Evolutionary conservation across 1,139 yeast genomes (phyloP), one percentile per base, ranked within the genome.

Genomic region (Blastobotrys illinoisensis): DNA sequence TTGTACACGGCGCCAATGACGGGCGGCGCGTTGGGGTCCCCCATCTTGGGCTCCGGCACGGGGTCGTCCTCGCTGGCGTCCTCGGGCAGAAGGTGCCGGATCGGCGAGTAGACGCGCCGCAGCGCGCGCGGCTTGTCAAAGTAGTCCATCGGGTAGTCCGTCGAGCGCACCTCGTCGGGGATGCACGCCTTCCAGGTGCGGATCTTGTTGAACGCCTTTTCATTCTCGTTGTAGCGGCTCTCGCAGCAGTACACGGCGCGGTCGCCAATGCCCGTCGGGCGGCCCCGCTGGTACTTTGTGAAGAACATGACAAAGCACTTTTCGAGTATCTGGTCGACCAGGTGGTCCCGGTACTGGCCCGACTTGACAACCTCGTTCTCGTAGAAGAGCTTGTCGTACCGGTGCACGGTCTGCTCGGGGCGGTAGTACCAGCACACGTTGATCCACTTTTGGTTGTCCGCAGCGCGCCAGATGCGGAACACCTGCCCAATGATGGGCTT

Each of bases 151-250:
- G 89, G 89, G 57, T 74, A 75, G 68, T 93, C 98, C 51, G 82
- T 79, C 59, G 87, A 91, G 66, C 98, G 82, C 45, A 91, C 88
- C 68, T 91, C 99, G 71, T 93, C 99, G 0, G 99, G 99, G 61
- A 93, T 79, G 74, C 99, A 93, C 3, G 97, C 98, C 70, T 89
- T 93, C 99, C 99, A 93, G 1, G 99, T 93, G 67, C 98, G 82
- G 65, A 93, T 93, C 68, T 95, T 86, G 73, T 93, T 93, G 76
- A 93, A 93, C 24, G 85, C 86, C 68, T 88, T 89, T 65, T 88
- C 95, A 56, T 81, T 79, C 68, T 91, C 98, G 67, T 93, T 93
- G 73, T 91, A 93, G 65, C 99, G 83, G 70, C 84, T 88, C 71
- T 93, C 99, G 74, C 99, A 93, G 62, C 95, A 86, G 71, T 90